A percentile compares a stretch with the other conserved stretches of the same genome.
phyloP scores from a whole-genome alignment of 2,329 filamentous ascomycete species.

The Microascus cirrosus region DNA sequence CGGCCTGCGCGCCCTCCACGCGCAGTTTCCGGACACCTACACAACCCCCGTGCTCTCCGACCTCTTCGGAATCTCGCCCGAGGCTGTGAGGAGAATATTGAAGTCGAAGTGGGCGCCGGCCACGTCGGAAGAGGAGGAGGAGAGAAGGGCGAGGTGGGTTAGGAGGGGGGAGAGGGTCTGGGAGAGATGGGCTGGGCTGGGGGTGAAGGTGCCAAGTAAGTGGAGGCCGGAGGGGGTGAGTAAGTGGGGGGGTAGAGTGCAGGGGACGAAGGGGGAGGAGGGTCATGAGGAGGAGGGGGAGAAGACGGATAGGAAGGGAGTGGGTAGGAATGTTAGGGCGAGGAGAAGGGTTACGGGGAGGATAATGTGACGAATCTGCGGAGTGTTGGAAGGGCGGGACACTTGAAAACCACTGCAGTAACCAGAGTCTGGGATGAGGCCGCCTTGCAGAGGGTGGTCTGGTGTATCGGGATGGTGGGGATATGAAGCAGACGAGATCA shows the following conservation, averaged over 20 bases:
- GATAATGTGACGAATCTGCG: constrained; percentile 3
- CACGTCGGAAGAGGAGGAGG: constrained; percentile 42
- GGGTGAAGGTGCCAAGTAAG: constrained; percentile 47
- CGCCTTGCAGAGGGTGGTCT: too few relatives aligned
- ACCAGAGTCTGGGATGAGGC: background rate
- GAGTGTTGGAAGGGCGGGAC: background rate
- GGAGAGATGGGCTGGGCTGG: constrained; percentile 46
- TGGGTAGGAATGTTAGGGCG: background rate
- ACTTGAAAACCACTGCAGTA: background rate
- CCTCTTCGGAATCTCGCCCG: constrained; percentile 77
- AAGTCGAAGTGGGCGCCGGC: constrained; percentile 63
- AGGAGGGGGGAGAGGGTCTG: constrained; percentile 49
- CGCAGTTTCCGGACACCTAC: constrained; percentile 66
- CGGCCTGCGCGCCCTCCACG: constrained; percentile 77
- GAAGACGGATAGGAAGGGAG: background rate
- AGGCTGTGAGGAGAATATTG: constrained; percentile 79
- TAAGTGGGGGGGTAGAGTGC: background rate
- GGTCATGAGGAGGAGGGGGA: background rate
- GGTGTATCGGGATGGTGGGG: background rate
- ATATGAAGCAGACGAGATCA: background rate
- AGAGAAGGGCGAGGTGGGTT: constrained; percentile 50
- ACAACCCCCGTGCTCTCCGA: constrained; percentile 61
- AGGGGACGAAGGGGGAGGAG: background rate
- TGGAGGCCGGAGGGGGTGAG: constrained; percentile 46
- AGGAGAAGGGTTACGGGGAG: constrained; percentile 5